Evolutionary conservation across 495 filamentous ascomycete genomes (phyloP).

Genomic region (Xylaria castorea): DNA sequence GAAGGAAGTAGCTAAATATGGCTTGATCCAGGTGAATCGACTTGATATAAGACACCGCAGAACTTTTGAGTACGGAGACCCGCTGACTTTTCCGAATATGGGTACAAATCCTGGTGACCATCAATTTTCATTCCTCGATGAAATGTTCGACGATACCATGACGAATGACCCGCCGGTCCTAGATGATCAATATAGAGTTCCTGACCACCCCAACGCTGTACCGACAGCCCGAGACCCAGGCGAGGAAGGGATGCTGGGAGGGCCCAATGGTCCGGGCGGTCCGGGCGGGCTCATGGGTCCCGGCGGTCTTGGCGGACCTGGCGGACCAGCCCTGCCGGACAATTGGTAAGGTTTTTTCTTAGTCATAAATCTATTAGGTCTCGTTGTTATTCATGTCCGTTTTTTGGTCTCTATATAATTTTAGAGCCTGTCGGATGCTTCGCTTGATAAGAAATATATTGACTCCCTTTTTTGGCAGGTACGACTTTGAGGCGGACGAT

Average conservation of each 20-base stretch:
- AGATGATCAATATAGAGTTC: not conserved
- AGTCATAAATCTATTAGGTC: not conserved
- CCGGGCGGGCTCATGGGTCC: not conserved
- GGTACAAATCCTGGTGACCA: accelerated
- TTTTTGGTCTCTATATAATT: not conserved
- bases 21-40: not conserved
- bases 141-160: not conserved
- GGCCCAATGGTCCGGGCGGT: not conserved
- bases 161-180: not conserved
- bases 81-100: not conserved
- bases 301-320: not conserved
- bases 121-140: not conserved
- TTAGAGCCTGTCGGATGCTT: not conserved
- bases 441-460: not conserved
- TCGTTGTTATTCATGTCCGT: not conserved
- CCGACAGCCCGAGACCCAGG: not conserved
- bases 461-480: conserved; percentile 2
- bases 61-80: not conserved
- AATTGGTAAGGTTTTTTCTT: not conserved
- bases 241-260: not conserved
- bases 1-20: not conserved
- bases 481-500: not conserved
- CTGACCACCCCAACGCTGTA: not conserved
- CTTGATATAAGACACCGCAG: not conserved
- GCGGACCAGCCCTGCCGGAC: not conserved